Base-by-base conservation (phyloP, 2,329 filamentous ascomycete genomes). In the Colletotrichum sp. region DNA sequence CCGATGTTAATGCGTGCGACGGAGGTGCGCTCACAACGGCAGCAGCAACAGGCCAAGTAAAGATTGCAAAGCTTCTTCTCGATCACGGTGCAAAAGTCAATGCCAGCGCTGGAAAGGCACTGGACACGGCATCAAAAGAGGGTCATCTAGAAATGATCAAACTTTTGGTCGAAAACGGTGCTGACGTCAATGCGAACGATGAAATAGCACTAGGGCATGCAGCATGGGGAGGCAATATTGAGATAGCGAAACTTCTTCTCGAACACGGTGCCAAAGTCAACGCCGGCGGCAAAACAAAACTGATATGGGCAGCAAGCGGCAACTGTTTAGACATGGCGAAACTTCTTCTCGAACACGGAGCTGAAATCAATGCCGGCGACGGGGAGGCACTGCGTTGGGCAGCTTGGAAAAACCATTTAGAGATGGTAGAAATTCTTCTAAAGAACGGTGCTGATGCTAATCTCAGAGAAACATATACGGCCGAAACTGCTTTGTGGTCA, bases 1-100 rank as follows among this genome's bases (percentile, higher is more conserved):
- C n/a, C 8, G 32, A 62, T 62, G n/a, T 24, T 18, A 26, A 62
- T 8, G 5, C 1, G 1, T 36, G 0, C 13, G 18, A 62, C 8
- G 28, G 28, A 32, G 30, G 5, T 34, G 26, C 18, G 1, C 52
- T 56, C 0, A 1, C 0, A 7, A 0, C 0, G 3, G 52, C 21
- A 5, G 21, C 21, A 26, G 0, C 0, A 56, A 56, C 3, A 0
- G 28, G 56, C 56, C 56, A 61, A 1, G 28, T 7, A 30, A 3
- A 30, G 15, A 61, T 61, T 3, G 4, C 26, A 16, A 10, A 18
- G 8, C 26, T 60, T 10, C 2, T 60, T 1, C 21, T 60, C 26
- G 26, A 60, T 1, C 13, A 18, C 56, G 56, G 56, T 3, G 56
- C 56, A 1, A 1, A 60, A 8, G 2, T 58, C 12, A 30, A 58